Percentiles rank a stretch among this genome's conserved stretches.
These are phyloP conservation scores for Postia placenta DNA, from an alignment of 768 basidiomycete genomes.

Conservation along the genomic window DNA sequence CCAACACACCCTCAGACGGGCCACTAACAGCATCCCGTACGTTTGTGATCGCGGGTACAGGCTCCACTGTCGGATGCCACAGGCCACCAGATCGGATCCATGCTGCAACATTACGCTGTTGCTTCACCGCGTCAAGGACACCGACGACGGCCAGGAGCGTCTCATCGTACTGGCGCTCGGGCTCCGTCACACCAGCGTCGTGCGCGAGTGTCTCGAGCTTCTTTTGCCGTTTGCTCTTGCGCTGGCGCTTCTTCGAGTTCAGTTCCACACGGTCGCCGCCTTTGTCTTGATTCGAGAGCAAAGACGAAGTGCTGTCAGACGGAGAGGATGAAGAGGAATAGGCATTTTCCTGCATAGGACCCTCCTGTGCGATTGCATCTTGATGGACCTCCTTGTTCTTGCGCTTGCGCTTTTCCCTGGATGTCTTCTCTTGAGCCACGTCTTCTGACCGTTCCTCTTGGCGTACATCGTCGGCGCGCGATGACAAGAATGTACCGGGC, in stretches of 20 bases:
- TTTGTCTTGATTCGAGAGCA: not conserved
- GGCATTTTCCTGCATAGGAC: not conserved
- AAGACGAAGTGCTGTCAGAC: not conserved
- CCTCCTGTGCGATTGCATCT: not conserved
- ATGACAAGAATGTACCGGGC: not conserved
- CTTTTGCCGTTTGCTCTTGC: slow-evolving; percentile 15
- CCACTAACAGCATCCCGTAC: not conserved
- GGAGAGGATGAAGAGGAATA: not conserved
- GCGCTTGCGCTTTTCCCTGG: slow-evolving; percentile 4
- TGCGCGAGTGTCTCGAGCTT: slow-evolving; percentile 8
- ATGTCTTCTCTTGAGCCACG: not conserved
- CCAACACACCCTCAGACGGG: not conserved
- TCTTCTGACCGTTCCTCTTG: not conserved
- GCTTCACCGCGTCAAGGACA: slow-evolving; percentile 51
- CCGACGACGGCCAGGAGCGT: slow-evolving; percentile 64
- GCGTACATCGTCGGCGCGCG: not conserved
- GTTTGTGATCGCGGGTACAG: not conserved
- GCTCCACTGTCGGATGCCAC: slow-evolving; percentile 16
- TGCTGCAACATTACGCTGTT: slow-evolving; percentile 56
- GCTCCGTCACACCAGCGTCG: not conserved
- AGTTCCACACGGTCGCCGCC: not conserved
- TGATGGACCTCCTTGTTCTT: not conserved
- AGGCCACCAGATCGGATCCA: slow-evolving; percentile 62
- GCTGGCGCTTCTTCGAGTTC: slow-evolving; percentile 20
- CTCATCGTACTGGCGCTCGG: slow-evolving; percentile 35